Conservation (phyloP, 495 filamentous ascomycete genomes). For the Mycothermus thermophilus region DNA sequence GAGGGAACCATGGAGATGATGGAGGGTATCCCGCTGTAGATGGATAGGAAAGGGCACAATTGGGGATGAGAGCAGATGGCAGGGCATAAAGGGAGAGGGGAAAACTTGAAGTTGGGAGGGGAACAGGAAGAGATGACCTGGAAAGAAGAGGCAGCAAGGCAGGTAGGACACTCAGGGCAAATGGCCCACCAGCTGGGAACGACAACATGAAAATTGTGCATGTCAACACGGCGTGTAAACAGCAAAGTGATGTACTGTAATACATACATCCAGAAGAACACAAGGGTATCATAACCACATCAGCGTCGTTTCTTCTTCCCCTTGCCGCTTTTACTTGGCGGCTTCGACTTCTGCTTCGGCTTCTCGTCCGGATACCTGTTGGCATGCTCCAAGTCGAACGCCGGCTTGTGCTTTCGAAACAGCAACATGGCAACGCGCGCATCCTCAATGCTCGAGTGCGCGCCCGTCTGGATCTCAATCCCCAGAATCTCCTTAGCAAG, state of each 20-base stretch:
- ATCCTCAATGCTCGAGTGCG: slow-evolving; percentile 65
- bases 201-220: too few species aligned
- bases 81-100: too few species aligned
- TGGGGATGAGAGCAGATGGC: too few species aligned
- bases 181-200: too few species aligned
- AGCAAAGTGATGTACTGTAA: too few species aligned
- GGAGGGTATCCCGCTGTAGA: slow-evolving; percentile 47
- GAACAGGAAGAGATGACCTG: too few species aligned
- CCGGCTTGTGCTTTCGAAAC: slow-evolving; percentile 64
- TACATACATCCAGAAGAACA: too few species aligned
- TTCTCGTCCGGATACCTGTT: slow-evolving; percentile 42
- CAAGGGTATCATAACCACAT: too few species aligned
- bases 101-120: too few species aligned
- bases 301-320: slow-evolving; percentile 9
- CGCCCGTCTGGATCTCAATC: slow-evolving; percentile 66
- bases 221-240: too few species aligned
- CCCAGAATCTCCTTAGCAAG: slow-evolving; percentile 67
- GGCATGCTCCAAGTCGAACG: slow-evolving; percentile 67
- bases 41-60: not conserved
- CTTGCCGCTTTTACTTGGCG: slow-evolving; percentile 11
- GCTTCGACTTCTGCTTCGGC: slow-evolving; percentile 29
- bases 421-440: slow-evolving; percentile 78
- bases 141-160: too few species aligned
- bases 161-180: too few species aligned
- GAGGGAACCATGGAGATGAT: slow-evolving; percentile 54